Conservation (phyloP, 1,284 basidiomycete genomes). For the Gastroboletus turbinatus region DNA sequence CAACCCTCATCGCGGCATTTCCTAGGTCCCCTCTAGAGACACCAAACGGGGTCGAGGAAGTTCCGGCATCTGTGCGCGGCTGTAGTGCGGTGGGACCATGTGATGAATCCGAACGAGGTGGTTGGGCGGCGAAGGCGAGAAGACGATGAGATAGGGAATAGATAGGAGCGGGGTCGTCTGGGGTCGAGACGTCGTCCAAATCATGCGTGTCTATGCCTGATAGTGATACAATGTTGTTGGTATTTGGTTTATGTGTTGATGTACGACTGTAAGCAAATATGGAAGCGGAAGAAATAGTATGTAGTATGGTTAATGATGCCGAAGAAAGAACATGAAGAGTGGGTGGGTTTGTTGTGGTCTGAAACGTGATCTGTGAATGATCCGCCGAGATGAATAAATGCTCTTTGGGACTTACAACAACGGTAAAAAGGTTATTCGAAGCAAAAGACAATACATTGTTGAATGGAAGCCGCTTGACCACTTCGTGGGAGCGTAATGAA, state of each 20-base stretch:
- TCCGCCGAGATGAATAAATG: not conserved
- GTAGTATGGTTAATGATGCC: constrained; percentile 49
- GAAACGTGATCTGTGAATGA: constrained; percentile 5
- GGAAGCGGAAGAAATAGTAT: constrained; percentile 48
- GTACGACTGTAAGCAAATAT: constrained; percentile 37
- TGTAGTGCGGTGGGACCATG: constrained; percentile 17
- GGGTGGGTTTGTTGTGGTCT: constrained; percentile 60
- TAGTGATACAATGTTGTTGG: constrained; percentile 41
- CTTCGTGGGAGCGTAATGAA: constrained; percentile 55
- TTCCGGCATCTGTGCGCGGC: constrained; percentile 23
- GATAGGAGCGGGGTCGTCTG: constrained; percentile 41
- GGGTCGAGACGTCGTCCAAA: constrained; percentile 15
- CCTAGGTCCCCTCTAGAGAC: constrained; percentile 50
- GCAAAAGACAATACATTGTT: constrained; percentile 48
- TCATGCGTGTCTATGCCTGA: constrained; percentile 34
- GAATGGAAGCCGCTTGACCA: constrained; percentile 51
- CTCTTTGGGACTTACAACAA: constrained; percentile 49
- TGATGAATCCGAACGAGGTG: constrained; percentile 35
- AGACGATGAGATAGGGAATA: constrained; percentile 64
- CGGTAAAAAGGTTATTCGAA: constrained; percentile 50
- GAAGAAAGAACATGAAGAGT: constrained; percentile 58
- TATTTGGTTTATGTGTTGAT: constrained; percentile 34
- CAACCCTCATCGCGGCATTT: constrained; percentile 55
- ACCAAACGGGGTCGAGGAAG: constrained; percentile 30
- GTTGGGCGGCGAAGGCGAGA: constrained; percentile 57